Base-by-base conservation (phyloP, 805 yeast species). In the Schwanniomyces occidentalis region DNA sequence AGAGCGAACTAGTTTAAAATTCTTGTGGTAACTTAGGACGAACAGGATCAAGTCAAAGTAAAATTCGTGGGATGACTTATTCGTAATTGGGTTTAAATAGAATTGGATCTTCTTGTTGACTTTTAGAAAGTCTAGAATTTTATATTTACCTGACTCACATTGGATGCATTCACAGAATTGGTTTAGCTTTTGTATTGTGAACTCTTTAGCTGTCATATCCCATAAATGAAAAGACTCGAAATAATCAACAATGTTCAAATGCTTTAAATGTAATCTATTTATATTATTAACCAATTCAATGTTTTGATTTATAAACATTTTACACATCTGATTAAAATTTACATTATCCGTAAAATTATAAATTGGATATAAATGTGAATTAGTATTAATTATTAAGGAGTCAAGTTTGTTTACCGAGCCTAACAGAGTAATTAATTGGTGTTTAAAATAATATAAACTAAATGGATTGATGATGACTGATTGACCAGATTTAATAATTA, bases 81-180 rank as follows among this genome's bases (percentile, higher is more conserved):
- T 21, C n/a, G 40, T 31, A 9, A 32, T 33, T 4, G 48, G 48
- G 14, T 35, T 37, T 8, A 44, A 24, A 23, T 44, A 44, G 27
- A 39, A 44, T 19, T 44, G 48, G 8, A 44, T 42, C 22, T 34
- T 19, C 20, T 28, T 34, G 27, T 42, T 41, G 10, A 36, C 30
- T 10, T 30, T 26, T 16, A 44, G 15, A 23, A 42, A 42, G 12
- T 23, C 17, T 7, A 21, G 26, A 7, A 41, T 26, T 10, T 21
- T 14, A n/a, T 5, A 13, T 16, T 17, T 17, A 4, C 30, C 18
- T 8, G 18, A 12, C 20, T 22, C 25, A 28, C 40, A 37, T 4
- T 28, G 15, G 16, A 13, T 8, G 22, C 40, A 32, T 18, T 15
- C n/a, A 17, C 40, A 37, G 10, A n/a, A 12, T 13, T 32, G 28